Percentiles rank a stretch among this genome's conserved stretches.
Evolutionary conservation across 345 rosid species (phyloP).

Genomic region (Gossypium thurberi): DNA sequence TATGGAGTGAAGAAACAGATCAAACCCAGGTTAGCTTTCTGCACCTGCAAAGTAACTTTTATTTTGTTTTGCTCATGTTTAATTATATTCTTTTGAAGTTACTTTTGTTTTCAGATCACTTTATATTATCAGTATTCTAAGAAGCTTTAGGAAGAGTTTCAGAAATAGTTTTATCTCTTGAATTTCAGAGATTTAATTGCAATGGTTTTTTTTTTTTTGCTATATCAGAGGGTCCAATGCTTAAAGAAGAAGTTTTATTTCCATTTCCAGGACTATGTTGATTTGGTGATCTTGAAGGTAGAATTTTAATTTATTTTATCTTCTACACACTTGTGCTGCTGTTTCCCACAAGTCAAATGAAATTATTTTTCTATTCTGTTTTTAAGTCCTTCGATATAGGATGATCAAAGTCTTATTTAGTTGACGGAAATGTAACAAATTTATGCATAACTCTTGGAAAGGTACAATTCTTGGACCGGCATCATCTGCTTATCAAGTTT

Average conservation of each 20-base stretch:
- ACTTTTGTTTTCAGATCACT: background rate
- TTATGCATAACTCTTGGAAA: constrained; percentile 23
- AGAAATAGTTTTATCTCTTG: background rate
- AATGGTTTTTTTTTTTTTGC: constrained; percentile 6
- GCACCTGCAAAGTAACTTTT: background rate
- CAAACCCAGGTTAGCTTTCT: constrained; percentile 41
- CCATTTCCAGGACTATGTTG: constrained; percentile 88
- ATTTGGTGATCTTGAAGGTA: constrained; percentile 95
- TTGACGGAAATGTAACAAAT: background rate
- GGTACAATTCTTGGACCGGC: constrained; percentile 97
- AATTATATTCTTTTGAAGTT: background rate
- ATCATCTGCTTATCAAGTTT: constrained; percentile 83
- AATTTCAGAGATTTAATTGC: constrained; percentile 21
- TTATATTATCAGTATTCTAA: background rate
- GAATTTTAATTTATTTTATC: background rate
- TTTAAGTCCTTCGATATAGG: background rate
- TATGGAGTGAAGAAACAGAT: constrained; percentile 77
- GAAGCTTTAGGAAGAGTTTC: constrained; percentile 4
- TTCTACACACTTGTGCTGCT: background rate
- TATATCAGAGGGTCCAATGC: constrained; percentile 64
- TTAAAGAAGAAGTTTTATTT: constrained; percentile 92
- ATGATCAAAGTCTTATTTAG: background rate
- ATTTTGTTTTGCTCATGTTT: background rate
- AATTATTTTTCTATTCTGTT: background rate
- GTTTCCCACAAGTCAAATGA: background rate